Conservation (phyloP, 495 filamentous ascomycete species). For the Glonium stellatum region DNA sequence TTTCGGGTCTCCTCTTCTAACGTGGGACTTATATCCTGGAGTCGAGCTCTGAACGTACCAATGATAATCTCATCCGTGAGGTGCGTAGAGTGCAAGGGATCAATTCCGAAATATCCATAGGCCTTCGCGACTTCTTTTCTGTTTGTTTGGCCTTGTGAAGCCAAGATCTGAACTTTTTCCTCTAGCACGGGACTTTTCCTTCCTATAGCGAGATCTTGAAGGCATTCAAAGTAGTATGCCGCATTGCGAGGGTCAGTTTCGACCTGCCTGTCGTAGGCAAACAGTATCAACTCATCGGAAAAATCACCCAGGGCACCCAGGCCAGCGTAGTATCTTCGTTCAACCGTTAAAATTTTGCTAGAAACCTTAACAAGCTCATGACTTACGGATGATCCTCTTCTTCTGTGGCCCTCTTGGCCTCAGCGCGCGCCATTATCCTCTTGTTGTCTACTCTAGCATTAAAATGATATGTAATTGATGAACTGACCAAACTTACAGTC, state of each 20-base stretch:
- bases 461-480: not conserved
- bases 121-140: constrained; percentile 40
- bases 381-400: constrained; percentile 31
- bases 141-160: constrained; percentile 39
- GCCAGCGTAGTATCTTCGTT: constrained; percentile 36
- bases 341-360: not conserved
- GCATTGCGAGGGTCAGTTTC: constrained; percentile 34
- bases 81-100: constrained; percentile 29
- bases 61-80: constrained; percentile 53
- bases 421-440: constrained; percentile 7
- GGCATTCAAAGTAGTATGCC: constrained; percentile 45
- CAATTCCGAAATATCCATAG: constrained; percentile 49
- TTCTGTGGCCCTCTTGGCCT: constrained; percentile 4
- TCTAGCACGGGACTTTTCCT: constrained; percentile 40
- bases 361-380: not conserved
- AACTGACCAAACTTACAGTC: constrained; percentile 39
- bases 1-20: constrained; percentile 47
- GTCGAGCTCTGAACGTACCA: constrained; percentile 48
- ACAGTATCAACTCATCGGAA: constrained; percentile 46
- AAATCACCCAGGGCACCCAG: constrained; percentile 44
- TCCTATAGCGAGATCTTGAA: constrained; percentile 39
- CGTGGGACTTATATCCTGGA: constrained; percentile 39
- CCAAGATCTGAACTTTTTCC: constrained; percentile 37
- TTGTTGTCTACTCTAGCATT: constrained; percentile 27
- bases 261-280: constrained; percentile 41